phyloP scores from a whole-genome alignment of 2,329 filamentous ascomycete species.

The Aaosphaeria arxii region DNA sequence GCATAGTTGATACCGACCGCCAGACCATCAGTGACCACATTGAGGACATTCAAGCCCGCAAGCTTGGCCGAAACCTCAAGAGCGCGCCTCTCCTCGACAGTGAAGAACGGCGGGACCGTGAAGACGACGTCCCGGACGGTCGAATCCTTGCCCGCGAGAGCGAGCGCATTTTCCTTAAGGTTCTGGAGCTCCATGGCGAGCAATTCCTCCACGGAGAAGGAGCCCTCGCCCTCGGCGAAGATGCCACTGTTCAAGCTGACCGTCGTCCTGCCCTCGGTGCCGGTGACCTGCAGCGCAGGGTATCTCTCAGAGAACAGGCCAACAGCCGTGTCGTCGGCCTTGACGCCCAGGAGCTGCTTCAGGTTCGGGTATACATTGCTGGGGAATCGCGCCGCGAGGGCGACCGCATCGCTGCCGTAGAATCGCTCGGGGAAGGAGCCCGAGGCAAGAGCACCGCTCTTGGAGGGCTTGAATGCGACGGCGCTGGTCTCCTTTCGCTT shows the following conservation, averaged over 20 bases:
- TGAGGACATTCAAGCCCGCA: conserved; percentile 81
- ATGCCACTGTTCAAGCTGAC: conserved; percentile 78
- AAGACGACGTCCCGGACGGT: conserved; percentile 79
- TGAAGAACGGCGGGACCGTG: conserved; percentile 88
- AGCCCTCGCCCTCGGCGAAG: conserved; percentile 63
- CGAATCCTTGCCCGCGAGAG: conserved; percentile 71
- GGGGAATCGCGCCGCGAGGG: conserved; percentile 82
- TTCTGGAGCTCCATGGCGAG: conserved; percentile 95
- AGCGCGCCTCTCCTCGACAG: conserved; percentile 82
- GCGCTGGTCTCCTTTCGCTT: conserved; percentile 92
- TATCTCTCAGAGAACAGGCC: conserved; percentile 71
- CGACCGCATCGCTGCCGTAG: conserved; percentile 89
- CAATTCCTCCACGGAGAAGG: conserved; percentile 82
- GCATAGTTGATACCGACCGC: conserved; percentile 96
- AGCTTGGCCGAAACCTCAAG: conserved; percentile 80
- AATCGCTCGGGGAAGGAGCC: conserved; percentile 75
- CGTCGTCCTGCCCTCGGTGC: conserved; percentile 57
- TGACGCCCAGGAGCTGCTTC: conserved; percentile 82
- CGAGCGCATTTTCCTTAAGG: conserved; percentile 83
- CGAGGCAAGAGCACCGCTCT: conserved; percentile 56
- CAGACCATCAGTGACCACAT: conserved; percentile 82
- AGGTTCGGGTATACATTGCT: conserved; percentile 93
- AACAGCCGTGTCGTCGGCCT: conserved; percentile 55
- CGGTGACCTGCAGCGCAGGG: conserved; percentile 70
- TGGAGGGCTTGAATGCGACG: conserved; percentile 88